phyloP scores from a whole-genome alignment of 2,329 filamentous ascomycete species.

The Thielaviopsis punctulata region DNA sequence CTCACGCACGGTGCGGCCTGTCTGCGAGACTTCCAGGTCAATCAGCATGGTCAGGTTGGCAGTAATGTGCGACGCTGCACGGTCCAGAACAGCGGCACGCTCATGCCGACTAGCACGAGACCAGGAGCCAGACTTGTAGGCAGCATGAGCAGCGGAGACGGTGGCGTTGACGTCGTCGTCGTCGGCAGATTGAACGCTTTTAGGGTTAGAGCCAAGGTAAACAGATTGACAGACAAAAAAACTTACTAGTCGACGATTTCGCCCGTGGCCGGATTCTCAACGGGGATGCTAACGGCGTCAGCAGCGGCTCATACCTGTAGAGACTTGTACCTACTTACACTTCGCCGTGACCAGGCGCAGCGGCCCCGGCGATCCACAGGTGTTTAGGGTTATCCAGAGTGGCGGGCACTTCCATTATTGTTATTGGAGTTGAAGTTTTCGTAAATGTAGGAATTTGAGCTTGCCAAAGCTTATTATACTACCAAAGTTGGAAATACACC shows the following conservation, averaged over 20 bases:
- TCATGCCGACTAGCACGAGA: conserved; percentile 22
- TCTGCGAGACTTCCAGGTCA: conserved; percentile 26
- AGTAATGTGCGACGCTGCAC: conserved; percentile 26
- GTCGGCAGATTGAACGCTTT: conserved; percentile 19
- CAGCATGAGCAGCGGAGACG: conserved; percentile 29
- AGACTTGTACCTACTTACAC: conserved; percentile 22
- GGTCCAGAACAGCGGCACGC: conserved; percentile 26
- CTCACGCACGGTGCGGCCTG: conserved; percentile 24
- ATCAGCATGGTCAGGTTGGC: conserved; percentile 25
- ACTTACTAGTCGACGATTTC: conserved; percentile 33
- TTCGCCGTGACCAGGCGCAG: conserved; percentile 23
- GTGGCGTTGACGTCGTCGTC: conserved; percentile 29
- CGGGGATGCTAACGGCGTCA: conserved; percentile 24
- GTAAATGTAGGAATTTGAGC: background rate
- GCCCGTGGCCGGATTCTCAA: conserved; percentile 36
- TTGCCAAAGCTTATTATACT: background rate
- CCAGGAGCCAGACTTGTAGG: conserved; percentile 26
- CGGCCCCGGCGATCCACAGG: conserved; percentile 17
- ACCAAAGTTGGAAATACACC: too few species aligned
- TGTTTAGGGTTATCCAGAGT: background rate
- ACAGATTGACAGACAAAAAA: background rate
- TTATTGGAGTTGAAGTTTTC: background rate
- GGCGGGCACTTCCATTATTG: background rate
- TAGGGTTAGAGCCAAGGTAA: background rate
- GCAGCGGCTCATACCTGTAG: background rate